These are phyloP conservation scores for Phaffomyces opuntiae DNA, from an alignment of 805 yeast genomes.

Conservation along the genomic window DNA sequence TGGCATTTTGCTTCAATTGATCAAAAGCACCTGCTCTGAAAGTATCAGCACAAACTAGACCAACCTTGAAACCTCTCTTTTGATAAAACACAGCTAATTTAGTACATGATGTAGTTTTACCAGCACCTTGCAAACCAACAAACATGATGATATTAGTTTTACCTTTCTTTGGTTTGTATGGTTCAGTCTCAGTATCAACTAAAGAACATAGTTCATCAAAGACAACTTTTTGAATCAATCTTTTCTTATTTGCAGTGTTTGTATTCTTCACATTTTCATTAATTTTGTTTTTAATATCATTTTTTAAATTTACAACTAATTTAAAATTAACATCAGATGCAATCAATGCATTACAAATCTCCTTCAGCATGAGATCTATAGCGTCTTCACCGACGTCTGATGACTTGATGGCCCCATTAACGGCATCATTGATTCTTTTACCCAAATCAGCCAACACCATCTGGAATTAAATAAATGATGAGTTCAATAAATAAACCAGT, in stretches of 20 bases:
- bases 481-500: not conserved
- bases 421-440: constrained; percentile 67
- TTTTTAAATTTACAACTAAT: constrained; percentile 71
- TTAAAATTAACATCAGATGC: constrained; percentile 93
- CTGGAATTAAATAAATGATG: not conserved
- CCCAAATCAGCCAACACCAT: constrained; percentile 84
- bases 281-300: constrained; percentile 55
- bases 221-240: constrained; percentile 81
- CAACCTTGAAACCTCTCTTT: constrained; percentile 88
- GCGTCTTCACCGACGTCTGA: constrained; percentile 51
- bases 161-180: constrained; percentile 84
- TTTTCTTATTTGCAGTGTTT: constrained; percentile 55
- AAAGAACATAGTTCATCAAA: constrained; percentile 86
- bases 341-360: constrained; percentile 80
- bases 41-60: constrained; percentile 97
- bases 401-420: constrained; percentile 53
- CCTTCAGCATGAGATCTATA: constrained; percentile 71
- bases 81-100: constrained; percentile 92
- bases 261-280: constrained; percentile 41
- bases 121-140: constrained; percentile 98
- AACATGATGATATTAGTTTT: constrained; percentile 82
- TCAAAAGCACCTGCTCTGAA: constrained; percentile 99
- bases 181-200: constrained; percentile 59
- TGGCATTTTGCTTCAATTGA: constrained; percentile 95
- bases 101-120: constrained; percentile 97